Conservation (phyloP, 192 early-diverging fungal genomes). For the Phlyctochytrium bullatum region DNA sequence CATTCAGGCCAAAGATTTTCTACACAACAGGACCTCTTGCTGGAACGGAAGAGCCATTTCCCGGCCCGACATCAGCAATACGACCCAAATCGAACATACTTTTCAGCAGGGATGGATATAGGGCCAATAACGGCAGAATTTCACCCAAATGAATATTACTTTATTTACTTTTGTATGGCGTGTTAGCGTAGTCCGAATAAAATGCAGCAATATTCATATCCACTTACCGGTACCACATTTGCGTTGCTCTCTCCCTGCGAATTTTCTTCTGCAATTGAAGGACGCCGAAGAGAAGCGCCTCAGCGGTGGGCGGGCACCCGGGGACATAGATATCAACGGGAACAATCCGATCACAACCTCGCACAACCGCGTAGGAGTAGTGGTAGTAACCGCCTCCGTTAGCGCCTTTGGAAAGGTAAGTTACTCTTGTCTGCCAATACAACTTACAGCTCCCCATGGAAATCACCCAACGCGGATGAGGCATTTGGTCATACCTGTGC, state of each 20-base stretch:
- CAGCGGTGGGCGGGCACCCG: slow-evolving; percentile 93
- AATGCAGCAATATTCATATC: too few species aligned
- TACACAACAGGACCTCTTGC: slow-evolving; percentile 52
- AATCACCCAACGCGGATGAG: slow-evolving; percentile 97
- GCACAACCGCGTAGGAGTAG: slow-evolving; percentile 94
- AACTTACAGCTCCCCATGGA: slow-evolving; percentile 88
- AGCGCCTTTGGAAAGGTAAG: slow-evolving; percentile 43
- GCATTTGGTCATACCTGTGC: slow-evolving; percentile 70
- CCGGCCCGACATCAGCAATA: slow-evolving; percentile 37
- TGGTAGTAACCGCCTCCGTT: slow-evolving; percentile 99
- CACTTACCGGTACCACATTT: slow-evolving; percentile 57
- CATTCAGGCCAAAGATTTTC: slow-evolving; percentile 77
- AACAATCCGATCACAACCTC: slow-evolving; percentile 94
- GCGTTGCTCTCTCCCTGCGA: slow-evolving; percentile 59
- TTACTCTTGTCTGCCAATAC: background rate
- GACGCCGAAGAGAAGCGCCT: slow-evolving; percentile 95
- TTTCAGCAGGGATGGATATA: background rate
- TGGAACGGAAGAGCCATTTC: slow-evolving; percentile 67
- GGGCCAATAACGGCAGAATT: too few species aligned
- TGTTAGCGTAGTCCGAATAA: too few species aligned
- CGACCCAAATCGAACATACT: background rate
- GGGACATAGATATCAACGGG: slow-evolving; percentile 92
- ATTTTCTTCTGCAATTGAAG: slow-evolving; percentile 99
- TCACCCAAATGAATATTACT: too few species aligned
- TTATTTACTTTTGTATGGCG: too few species aligned